A percentile compares a stretch with the other conserved stretches of the same genome.
Evolutionary conservation across 257 asterid genomes (phyloP).

Genomic region (Plantago major): DNA sequence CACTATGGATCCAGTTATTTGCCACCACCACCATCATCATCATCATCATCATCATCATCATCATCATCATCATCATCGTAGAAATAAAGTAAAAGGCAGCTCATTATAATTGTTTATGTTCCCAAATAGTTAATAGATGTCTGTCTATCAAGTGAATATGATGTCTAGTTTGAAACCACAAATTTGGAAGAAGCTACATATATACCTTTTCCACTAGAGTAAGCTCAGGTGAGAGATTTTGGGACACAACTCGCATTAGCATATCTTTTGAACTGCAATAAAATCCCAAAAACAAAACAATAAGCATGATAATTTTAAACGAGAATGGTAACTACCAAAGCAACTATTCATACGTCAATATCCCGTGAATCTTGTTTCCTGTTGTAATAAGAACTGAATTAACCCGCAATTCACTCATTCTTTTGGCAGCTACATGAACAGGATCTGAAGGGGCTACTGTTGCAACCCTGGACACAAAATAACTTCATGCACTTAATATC

Average conservation of each 20-base stretch:
- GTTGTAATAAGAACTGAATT: conserved; percentile 68
- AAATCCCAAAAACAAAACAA: conserved; percentile 23
- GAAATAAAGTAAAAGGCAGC: no score
- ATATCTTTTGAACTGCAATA: conserved; percentile 78
- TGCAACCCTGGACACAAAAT: conserved; percentile 58
- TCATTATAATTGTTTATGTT: no score
- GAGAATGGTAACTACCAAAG: conserved; percentile 8
- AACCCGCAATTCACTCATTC: conserved; percentile 79
- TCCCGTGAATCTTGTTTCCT: conserved; percentile 77
- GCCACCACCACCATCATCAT: no score
- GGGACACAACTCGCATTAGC: conserved; percentile 88
- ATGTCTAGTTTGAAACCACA: conserved; percentile 10
- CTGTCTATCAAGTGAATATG: neutral
- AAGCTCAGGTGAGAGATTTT: conserved; percentile 81
- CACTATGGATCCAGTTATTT: no score
- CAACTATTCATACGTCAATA: conserved; percentile 62
- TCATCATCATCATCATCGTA: no score
- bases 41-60: no score
- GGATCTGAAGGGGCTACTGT: conserved; percentile 71
- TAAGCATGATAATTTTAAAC: conserved; percentile 17
- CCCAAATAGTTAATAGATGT: neutral
- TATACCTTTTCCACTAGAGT: conserved; percentile 85
- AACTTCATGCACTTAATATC: conserved; percentile 24
- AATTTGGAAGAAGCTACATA: conserved; percentile 16
- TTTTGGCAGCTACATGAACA: conserved; percentile 81